These are phyloP conservation scores for Cordyceps farinosa DNA, from an alignment of 2,329 filamentous ascomycete species.

Conservation along the genomic window DNA sequence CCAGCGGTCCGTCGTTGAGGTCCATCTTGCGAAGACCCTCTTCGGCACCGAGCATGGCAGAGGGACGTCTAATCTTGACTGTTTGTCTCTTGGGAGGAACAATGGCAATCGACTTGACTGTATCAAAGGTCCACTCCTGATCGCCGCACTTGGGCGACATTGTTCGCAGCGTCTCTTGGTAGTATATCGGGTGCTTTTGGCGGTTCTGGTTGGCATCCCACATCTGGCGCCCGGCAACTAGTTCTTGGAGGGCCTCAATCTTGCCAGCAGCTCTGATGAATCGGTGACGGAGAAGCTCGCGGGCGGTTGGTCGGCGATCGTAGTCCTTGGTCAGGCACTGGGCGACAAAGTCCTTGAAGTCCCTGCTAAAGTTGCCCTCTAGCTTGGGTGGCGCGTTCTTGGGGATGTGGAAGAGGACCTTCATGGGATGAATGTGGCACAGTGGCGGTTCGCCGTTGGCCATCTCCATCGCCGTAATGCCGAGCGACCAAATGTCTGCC, in stretches of 20 bases:
- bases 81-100: constrained; percentile 48
- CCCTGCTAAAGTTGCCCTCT: constrained; percentile 80
- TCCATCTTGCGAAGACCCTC: constrained; percentile 59
- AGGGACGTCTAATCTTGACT: constrained; percentile 51
- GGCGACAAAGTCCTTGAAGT: constrained; percentile 91
- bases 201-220: constrained; percentile 72
- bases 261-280: constrained; percentile 88
- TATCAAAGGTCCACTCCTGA: constrained; percentile 95
- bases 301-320: constrained; percentile 77
- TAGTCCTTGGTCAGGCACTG: constrained; percentile 91
- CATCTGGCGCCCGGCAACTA: constrained; percentile 78
- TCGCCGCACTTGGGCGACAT: constrained; percentile 64
- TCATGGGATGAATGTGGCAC: constrained; percentile 85
- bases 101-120: constrained; percentile 66
- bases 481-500: constrained; percentile 89
- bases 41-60: constrained; percentile 55
- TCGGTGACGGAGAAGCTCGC: constrained; percentile 79
- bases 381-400: constrained; percentile 82
- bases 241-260: constrained; percentile 79
- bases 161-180: constrained; percentile 83
- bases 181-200: constrained; percentile 73
- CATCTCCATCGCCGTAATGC: constrained; percentile 88
- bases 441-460: constrained; percentile 86
- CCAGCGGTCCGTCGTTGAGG: constrained; percentile 57
- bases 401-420: constrained; percentile 86